Evolutionary conservation across 495 filamentous ascomycete species (phyloP), one percentile per base, ranked within the genome.

Genomic region (Daldinia decipiens): DNA sequence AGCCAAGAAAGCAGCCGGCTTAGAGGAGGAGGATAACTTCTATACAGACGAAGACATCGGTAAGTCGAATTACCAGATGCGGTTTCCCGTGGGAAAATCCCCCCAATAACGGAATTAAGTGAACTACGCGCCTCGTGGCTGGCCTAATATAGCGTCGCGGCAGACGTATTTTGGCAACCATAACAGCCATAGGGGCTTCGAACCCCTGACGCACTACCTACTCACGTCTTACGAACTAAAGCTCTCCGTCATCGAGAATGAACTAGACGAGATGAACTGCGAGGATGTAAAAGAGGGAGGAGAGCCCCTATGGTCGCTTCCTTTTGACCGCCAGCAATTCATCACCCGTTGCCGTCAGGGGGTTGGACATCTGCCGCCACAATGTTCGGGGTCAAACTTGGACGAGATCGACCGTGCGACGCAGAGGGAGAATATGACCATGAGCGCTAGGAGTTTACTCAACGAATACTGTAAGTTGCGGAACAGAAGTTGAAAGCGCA

Each of bases 1-100:
- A 68, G 64, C 63, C 8, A 62, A 34, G 34, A 54, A 15, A 31
- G 27, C 36, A 36, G 39, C 59, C 50, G 64, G 64, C 39, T 36
- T 26, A 13, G 17, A 13, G 13, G 17, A 13, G 19, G 26, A 7
- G 29, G 56, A 72, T 12, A 55, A 65, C 3, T 72, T 72, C 59
- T 72, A 64, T 17, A 67, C 69, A 3, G 69, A 72, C 7, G 64
- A 64, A 47, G 69, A 72, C 19, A 47, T 68, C 39, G 21, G 69
- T 72, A 60, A 59, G 64, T 68, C 9, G 31, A 24, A 39, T 5
- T 2, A 11, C 32, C 11, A 29, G 15, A 12, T 5, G 29, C 12
- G 7, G 11, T 4, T 12, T 1, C 27, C 12, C 36, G 12, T 12
- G 19, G 19, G 0, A n/a, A 17, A 15, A 2, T n/a, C 3, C 4